These are phyloP conservation scores for Oldenlandia corymbosa DNA, from an alignment of 257 asterid species.

Conservation along the genomic window DNA sequence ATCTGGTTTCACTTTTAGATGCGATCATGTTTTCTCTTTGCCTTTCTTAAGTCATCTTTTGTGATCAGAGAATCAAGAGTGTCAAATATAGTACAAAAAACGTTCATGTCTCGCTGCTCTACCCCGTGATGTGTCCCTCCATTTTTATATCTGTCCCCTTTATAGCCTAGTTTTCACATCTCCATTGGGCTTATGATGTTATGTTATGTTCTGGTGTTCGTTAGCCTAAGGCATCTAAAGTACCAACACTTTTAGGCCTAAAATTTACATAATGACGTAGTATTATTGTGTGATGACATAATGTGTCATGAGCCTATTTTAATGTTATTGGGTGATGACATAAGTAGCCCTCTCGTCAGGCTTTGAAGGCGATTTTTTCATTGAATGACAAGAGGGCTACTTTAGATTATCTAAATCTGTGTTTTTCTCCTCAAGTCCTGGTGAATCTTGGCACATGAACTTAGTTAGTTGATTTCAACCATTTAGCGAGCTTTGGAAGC, in stretches of 20 bases:
- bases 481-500: neutral
- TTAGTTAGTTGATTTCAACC: neutral
- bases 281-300: no score
- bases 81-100: neutral
- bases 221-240: neutral
- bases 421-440: constrained; percentile 1
- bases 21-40: neutral
- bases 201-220: neutral
- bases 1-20: neutral
- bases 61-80: neutral
- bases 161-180: neutral
- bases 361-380: no score
- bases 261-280: neutral
- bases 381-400: no score
- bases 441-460: neutral
- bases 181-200: neutral
- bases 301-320: no score
- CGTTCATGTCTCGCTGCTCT: neutral
- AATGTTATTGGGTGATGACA: no score
- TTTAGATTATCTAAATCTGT: neutral
- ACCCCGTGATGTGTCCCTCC: neutral
- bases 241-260: neutral
- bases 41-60: neutral
- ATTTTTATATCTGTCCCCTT: neutral
- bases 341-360: neutral